A percentile compares a stretch with the other conserved stretches of the same genome.
phyloP scores from a whole-genome alignment of 768 basidiomycete genomes.

The Cantharellus anzutake region DNA sequence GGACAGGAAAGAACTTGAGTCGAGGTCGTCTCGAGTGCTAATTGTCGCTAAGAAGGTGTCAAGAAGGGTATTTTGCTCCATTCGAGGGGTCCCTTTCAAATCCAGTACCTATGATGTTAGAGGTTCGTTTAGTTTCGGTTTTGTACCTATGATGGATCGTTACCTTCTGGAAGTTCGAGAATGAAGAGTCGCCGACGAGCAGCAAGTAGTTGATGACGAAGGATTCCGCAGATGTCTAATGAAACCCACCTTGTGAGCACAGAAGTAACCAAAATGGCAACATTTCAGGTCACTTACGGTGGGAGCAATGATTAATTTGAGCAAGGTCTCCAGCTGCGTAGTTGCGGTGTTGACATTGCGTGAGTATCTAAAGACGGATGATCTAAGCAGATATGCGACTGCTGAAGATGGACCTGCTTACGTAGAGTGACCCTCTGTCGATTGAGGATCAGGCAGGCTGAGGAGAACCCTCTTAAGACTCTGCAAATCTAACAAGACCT shows the following conservation, averaged over 20 bases:
- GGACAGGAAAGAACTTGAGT: conserved; percentile 81
- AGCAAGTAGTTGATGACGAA: conserved; percentile 94
- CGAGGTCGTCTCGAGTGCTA: conserved; percentile 76
- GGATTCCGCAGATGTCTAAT: conserved; percentile 73
- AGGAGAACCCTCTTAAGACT: conserved; percentile 64
- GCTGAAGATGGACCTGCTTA: neutral
- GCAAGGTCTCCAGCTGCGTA: conserved; percentile 66
- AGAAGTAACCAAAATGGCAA: neutral
- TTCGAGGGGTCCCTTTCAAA: conserved; percentile 78
- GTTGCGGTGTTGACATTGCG: conserved; percentile 67
- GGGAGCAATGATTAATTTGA: conserved; percentile 91
- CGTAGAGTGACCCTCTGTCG: conserved; percentile 10
- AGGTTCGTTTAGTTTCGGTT: neutral
- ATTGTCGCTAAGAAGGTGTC: conserved; percentile 87
- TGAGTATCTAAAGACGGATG: conserved; percentile 40
- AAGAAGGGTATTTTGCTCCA: conserved; percentile 72
- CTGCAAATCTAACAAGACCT: conserved; percentile 85
- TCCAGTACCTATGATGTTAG: conserved; percentile 56
- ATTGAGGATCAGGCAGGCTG: conserved; percentile 49
- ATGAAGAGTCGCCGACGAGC: conserved; percentile 84
- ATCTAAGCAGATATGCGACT: neutral
- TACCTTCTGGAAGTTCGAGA: conserved; percentile 97
- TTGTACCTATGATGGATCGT: conserved; percentile 1
- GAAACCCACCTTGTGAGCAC: neutral
- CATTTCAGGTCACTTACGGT: conserved; percentile 33